Conservation (phyloP, 1,284 basidiomycete species). For the Cutaneotrichosporon dermatis region DNA sequence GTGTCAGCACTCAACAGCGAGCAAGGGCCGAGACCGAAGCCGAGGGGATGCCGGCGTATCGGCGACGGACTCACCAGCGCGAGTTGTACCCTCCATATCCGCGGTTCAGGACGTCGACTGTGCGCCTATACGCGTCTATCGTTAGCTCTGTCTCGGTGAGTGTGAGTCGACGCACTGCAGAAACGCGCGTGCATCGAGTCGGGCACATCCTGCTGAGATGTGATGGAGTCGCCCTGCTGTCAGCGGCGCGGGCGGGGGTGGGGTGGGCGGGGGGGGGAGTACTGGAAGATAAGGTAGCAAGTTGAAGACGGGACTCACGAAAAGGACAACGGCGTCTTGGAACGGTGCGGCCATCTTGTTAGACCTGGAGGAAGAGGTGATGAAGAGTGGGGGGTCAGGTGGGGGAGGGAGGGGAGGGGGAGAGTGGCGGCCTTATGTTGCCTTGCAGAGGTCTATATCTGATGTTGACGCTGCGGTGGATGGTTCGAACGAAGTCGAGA, state of each 20-base stretch:
- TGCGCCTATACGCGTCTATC: constrained; percentile 32
- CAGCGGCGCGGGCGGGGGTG: no score
- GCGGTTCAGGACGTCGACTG: constrained; percentile 36
- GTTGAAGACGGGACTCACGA: constrained; percentile 15
- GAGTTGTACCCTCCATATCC: constrained; percentile 39
- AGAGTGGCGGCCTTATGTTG: not conserved
- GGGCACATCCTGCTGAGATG: constrained; percentile 22
- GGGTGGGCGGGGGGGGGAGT: no score
- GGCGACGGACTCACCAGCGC: constrained; percentile 18
- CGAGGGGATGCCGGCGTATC: no score
- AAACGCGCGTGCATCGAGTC: constrained; percentile 19
- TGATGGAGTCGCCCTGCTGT: constrained; percentile 28
- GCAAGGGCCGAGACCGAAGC: no score
- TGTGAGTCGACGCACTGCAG: not conserved
- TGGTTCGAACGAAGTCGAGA: no score
- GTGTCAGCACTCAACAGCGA: not conserved
- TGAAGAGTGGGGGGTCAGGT: not conserved
- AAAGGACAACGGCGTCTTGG: constrained; percentile 27
- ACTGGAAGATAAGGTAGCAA: constrained; percentile 1
- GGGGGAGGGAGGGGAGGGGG: not conserved
- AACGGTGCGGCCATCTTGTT: constrained; percentile 24
- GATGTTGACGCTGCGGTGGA: not conserved
- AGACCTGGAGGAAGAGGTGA: not conserved
- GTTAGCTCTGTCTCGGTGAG: no score
- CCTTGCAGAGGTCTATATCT: no score